phyloP scores from a whole-genome alignment of 331 rosid species.

The Prunus yedoensis region DNA sequence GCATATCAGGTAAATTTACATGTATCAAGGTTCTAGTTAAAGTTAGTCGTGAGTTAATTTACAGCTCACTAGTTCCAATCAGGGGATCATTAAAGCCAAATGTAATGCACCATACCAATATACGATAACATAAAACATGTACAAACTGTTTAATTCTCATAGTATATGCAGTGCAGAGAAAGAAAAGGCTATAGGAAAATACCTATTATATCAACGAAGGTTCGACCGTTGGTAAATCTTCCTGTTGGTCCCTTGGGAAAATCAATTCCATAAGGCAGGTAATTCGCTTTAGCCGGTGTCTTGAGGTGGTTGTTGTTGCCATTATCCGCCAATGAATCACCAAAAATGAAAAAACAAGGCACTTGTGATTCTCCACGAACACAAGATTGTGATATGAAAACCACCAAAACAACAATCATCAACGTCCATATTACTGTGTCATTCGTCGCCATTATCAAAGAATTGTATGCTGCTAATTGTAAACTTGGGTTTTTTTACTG shows the following conservation, averaged over 20 bases:
- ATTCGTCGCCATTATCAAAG: background rate
- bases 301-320: conserved; percentile 52
- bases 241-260: conserved; percentile 56
- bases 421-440: background rate
- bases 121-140: background rate
- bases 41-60: background rate
- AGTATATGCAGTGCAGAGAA: background rate
- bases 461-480: background rate
- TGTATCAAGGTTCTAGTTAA: background rate
- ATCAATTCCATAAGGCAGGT: conserved; percentile 59
- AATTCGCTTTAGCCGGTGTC: conserved; percentile 40
- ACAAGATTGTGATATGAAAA: background rate
- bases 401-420: background rate
- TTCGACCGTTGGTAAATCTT: conserved; percentile 60
- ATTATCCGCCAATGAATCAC: conserved; percentile 60
- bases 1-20: background rate
- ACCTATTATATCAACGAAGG: conserved; percentile 29
- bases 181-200: background rate
- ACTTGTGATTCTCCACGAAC: conserved; percentile 35
- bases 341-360: conserved; percentile 61
- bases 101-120: background rate
- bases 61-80: background rate
- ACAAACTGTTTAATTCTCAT: too few relatives aligned
- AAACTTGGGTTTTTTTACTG: background rate
- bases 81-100: background rate